Evolutionary conservation across 768 basidiomycete species (phyloP), one percentile per base, ranked within the genome.

Genomic region (Leccinum aurantiacum): DNA sequence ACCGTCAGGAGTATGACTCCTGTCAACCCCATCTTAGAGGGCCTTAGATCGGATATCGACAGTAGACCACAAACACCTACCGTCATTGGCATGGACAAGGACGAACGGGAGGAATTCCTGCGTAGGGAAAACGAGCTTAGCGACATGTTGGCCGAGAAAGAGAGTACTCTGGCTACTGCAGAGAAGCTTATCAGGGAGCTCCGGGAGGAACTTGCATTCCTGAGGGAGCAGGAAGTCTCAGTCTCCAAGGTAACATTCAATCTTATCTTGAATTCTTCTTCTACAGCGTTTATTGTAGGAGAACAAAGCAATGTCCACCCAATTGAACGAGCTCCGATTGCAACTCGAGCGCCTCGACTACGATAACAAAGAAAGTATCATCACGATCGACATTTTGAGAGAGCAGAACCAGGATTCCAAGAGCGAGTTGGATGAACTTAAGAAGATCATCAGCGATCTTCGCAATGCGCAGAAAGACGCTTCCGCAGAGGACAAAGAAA

Each of bases 91-190:
- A 73, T 98, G 65, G 95, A 97, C 64, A 94, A 95, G 79, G 97
- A 98, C 68, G 97, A 99, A 77, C 80, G 95, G 60, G 97, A 99
- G 65, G 97, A 98, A 55, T 99, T 98, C 82, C 76, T 99, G 75
- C 87, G 86, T 71, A 77, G 97, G 62, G 97, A 99, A 82, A 98
- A 98, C 67, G 97, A 99, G 74, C 80, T 99, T 57, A 95, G 88
- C 61, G 97, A 99, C 74, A 81, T 87, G 65, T 80, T 99, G 48
- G 92, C 93, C 4, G 96, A 98, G 79, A 92, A 84, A 79, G 97
- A 98, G 78, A 86, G 88, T 29, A 82, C 87, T 10, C 79, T 98
- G 41, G 79, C 77, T 35, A 80, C 88, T 31, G 90, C 91, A 44
- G 91, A 94, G 71, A 96, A 94, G 78, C 78, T 93, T 27, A 83